phyloP scores from a whole-genome alignment of 441 rosid species.

The Iberis amara region DNA sequence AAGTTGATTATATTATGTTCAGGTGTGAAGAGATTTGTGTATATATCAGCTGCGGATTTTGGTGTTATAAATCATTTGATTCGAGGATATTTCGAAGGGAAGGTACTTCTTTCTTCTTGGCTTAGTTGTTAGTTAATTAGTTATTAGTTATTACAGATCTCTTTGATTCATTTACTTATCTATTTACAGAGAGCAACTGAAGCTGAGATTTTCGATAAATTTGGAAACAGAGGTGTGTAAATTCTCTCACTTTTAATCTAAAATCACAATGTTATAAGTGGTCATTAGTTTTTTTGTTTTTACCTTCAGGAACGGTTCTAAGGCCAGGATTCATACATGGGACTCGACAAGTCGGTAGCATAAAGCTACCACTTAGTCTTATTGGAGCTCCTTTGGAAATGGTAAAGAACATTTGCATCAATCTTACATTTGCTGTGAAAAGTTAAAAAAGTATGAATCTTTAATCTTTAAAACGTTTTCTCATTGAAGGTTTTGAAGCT shows the following conservation, averaged over 20 bases:
- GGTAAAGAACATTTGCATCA: constrained; percentile 26
- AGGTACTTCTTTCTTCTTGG: constrained; percentile 34
- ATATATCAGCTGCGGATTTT: constrained; percentile 57
- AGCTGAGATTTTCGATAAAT: constrained; percentile 38
- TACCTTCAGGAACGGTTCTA: constrained; percentile 34
- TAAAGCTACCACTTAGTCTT: constrained; percentile 46
- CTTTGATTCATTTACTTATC: neutral
- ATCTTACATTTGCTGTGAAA: neutral
- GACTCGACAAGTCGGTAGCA: constrained; percentile 39
- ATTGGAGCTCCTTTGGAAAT: constrained; percentile 50
- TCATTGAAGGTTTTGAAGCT: constrained; percentile 49
- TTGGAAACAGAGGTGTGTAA: constrained; percentile 42
- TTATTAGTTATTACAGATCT: neutral
- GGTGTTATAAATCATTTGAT: constrained; percentile 44
- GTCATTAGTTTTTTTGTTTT: neutral
- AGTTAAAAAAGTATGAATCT: neutral
- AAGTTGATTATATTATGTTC: neutral
- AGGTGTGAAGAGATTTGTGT: constrained; percentile 58
- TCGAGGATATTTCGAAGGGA: constrained; percentile 53
- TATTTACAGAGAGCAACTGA: constrained; percentile 57
- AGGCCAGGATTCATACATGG: constrained; percentile 57
- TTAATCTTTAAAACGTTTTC: neutral
- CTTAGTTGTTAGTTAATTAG: constrained; percentile 1
- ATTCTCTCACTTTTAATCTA: neutral
- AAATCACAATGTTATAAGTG: neutral